Percentiles rank a stretch among this genome's conserved stretches.
These are phyloP conservation scores for Hippophae rhamnoides DNA, from an alignment of 306 rosid species.

Conservation along the genomic window DNA sequence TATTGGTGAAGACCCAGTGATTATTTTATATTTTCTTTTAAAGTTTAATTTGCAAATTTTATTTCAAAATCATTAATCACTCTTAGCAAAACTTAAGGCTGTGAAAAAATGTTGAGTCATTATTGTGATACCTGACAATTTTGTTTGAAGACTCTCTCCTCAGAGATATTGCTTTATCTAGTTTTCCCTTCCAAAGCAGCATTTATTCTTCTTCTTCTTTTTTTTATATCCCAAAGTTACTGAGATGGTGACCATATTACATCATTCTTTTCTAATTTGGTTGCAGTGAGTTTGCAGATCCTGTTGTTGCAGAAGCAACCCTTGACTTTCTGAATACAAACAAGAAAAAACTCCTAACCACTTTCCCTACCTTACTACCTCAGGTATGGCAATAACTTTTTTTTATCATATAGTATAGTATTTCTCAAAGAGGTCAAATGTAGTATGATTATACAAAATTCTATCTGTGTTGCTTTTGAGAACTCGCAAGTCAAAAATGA, in stretches of 20 bases:
- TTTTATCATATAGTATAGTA: background rate
- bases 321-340: slow-evolving; percentile 65
- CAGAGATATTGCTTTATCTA: background rate
- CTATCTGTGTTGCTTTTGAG: slow-evolving; percentile 4
- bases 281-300: slow-evolving; percentile 93
- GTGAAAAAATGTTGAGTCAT: background rate
- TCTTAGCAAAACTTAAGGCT: background rate
- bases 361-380: slow-evolving; percentile 78
- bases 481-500: background rate
- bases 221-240: background rate
- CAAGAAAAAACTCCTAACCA: slow-evolving; percentile 53
- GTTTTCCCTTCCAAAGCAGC: background rate
- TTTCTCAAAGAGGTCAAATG: background rate
- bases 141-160: no score
- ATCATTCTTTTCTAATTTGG: slow-evolving; percentile 16
- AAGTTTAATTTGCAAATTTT: background rate
- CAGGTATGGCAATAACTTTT: slow-evolving; percentile 50
- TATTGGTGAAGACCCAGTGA: background rate
- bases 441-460: background rate
- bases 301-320: slow-evolving; percentile 72
- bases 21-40: background rate
- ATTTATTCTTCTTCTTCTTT: background rate
- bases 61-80: background rate
- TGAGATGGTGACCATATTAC: slow-evolving; percentile 3
- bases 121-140: background rate